Conservation (phyloP, 1,284 basidiomycete species). For the Salmacisia buchloeana region DNA sequence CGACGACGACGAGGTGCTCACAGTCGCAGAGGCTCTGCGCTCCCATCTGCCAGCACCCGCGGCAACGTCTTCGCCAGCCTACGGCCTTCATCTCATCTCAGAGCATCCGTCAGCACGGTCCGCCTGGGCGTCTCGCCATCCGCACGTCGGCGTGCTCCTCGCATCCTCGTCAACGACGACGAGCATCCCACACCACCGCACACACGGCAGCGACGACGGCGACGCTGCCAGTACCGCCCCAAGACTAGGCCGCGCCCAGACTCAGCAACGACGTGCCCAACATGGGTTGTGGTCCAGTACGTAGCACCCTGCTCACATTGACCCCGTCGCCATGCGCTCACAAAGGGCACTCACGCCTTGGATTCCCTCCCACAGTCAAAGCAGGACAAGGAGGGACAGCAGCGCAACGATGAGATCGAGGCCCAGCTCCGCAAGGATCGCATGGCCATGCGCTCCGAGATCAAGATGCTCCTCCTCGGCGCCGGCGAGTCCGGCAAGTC, state of each 20-base stretch:
- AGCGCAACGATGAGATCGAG: conserved; percentile 83
- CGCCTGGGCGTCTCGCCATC: too few species aligned
- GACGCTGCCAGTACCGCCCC: too few species aligned
- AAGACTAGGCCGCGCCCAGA: too few species aligned
- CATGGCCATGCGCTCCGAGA: conserved; percentile 86
- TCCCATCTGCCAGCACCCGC: too few species aligned
- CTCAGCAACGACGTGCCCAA: not conserved
- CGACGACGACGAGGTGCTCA: too few species aligned
- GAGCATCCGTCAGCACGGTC: too few species aligned
- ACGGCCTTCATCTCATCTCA: too few species aligned
- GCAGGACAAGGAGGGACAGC: conserved; percentile 42
- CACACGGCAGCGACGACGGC: too few species aligned
- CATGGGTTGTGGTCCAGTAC: conserved; percentile 31
- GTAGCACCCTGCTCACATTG: not conserved
- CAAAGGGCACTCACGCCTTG: not conserved
- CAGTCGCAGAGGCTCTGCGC: too few species aligned
- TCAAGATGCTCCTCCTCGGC: conserved; percentile 56
- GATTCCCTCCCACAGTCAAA: conserved; percentile 20
- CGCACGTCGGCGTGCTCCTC: too few species aligned
- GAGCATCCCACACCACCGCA: not conserved
- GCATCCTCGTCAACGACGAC: not conserved
- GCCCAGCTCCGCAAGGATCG: conserved; percentile 87
- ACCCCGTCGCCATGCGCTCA: not conserved
- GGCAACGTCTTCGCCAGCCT: too few species aligned
- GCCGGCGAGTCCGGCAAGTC: conserved; percentile 51